A percentile compares a stretch with the other conserved stretches of the same genome.
Conservation (phyloP, 257 asterid genomes). For the Fraxinus quadrangulata region DNA sequence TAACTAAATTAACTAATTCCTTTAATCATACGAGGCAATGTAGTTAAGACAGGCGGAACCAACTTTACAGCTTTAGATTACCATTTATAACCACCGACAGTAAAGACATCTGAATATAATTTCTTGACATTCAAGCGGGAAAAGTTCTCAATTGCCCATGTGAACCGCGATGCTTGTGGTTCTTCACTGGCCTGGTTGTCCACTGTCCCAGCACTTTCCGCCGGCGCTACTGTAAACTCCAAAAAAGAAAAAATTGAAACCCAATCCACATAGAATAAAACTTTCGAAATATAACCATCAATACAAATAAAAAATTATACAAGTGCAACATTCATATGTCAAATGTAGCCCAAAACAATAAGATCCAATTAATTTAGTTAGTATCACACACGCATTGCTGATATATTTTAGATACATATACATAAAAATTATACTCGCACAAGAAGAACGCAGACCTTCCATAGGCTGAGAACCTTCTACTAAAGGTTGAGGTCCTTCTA, state of each 20-base stretch:
- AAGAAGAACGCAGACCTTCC: conserved; percentile 61
- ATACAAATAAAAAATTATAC: neutral
- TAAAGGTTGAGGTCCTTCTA: conserved; percentile 68
- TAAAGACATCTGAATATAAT: conserved; percentile 74
- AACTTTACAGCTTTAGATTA: conserved; percentile 32
- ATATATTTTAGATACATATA: neutral
- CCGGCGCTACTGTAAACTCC: conserved; percentile 45
- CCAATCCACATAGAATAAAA: conserved; percentile 22
- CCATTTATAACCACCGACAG: conserved; percentile 91
- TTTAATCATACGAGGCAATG: neutral
- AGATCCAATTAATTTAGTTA: conserved; percentile 11
- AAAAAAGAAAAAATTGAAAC: neutral
- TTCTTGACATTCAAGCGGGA: conserved; percentile 66
- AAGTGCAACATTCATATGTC: conserved; percentile 10
- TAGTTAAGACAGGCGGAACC: conserved; percentile 5
- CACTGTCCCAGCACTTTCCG: conserved; percentile 60
- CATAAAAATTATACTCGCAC: conserved; percentile 17
- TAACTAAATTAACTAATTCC: conserved; percentile 19
- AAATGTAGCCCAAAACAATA: conserved; percentile 12
- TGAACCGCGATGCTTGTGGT: conserved; percentile 80
- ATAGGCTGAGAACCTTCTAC: conserved; percentile 93
- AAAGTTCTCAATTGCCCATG: conserved; percentile 83
- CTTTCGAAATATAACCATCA: neutral
- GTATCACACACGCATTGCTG: conserved; percentile 19
- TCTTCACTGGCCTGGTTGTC: conserved; percentile 83